Evolutionary conservation across 306 rosid species (phyloP), one percentile per base, ranked within the genome.

Genomic region (Sindora glabra): DNA sequence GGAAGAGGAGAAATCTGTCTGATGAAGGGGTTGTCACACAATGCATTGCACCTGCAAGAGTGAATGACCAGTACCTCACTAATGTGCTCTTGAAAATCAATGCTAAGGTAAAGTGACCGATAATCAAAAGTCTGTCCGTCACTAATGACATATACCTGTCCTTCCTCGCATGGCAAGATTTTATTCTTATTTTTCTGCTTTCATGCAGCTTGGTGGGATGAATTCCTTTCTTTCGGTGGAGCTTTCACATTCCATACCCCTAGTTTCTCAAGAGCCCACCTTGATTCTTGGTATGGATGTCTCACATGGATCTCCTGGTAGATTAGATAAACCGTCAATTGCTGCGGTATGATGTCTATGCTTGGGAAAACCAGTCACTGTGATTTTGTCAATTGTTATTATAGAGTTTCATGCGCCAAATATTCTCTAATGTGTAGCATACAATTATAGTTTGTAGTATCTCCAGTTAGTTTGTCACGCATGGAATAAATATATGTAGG

Each of bases 241-340:
- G 68, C 36, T 8, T 56, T 6, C 39, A 22, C 86, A 86, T 26
- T 37, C 61, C 3, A 62, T 81, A 8, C 81, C 80, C 5, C 2
- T 67, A 5, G 73, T 81, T 59, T 74, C 73, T 3, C 21, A 24
- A 33, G 10, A 5, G 2, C 78, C 80, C 13, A 81, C 86, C n/a
- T 32, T 81, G 23, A 71, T 81, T 53, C 50, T 81, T 10, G 86
- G 86, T 2, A 77, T 81, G 78, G 75, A 77, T 48, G 86, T 81
- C 37, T 81, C 83, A 24, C 86, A 81, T 37, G 86, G 83, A 34
- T 70, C 86, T 32, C 73, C 83, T 3, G 75, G 75, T 41, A 55
- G 54, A 16, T 63, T 73, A 6, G 67, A 67, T 42, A 56, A 48
- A 4, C 81, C 83, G 1, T 81, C 87, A 19, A 64, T 81, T 44